phyloP scores from a whole-genome alignment of 306 rosid species.

The Quercus alba region DNA sequence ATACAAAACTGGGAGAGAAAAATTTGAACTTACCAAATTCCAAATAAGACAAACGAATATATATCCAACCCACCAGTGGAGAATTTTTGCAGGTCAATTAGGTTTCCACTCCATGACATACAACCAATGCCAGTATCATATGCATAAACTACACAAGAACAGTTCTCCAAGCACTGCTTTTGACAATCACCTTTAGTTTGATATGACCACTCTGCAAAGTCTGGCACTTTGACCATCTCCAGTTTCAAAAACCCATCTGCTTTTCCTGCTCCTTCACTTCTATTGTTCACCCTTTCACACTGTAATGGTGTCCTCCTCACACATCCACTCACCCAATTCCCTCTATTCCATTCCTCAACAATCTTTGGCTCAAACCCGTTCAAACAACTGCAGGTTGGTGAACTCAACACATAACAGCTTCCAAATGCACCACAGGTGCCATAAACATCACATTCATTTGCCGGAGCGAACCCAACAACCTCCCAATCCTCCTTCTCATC shows the following conservation, averaged over 20 bases:
- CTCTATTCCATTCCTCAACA: background rate
- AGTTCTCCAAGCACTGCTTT: slow-evolving; percentile 25
- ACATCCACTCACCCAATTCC: slow-evolving; percentile 2
- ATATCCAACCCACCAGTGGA: no score
- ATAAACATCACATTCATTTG: slow-evolving; percentile 5
- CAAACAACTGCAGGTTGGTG: no score
- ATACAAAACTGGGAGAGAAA: no score
- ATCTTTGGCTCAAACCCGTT: slow-evolving; percentile 30
- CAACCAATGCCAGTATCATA: background rate
- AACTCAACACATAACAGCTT: background rate
- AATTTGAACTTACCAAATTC: no score
- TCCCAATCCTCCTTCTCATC: no score
- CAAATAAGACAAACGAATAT: no score
- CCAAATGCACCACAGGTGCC: slow-evolving; percentile 25
- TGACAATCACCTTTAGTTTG: slow-evolving; percentile 1
- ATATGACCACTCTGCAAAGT: slow-evolving; percentile 6
- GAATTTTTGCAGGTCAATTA: no score
- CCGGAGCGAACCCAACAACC: no score
- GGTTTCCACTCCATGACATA: no score
- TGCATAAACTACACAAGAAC: slow-evolving; percentile 29
- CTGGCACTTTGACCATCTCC: slow-evolving; percentile 41
- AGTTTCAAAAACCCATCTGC: slow-evolving; percentile 34
- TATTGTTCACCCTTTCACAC: slow-evolving; percentile 22
- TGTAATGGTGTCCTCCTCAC: slow-evolving; percentile 10
- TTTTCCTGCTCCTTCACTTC: background rate